phyloP scores from a whole-genome alignment of 2,329 filamentous ascomycete species.

The Pseudopithomyces chartarum region DNA sequence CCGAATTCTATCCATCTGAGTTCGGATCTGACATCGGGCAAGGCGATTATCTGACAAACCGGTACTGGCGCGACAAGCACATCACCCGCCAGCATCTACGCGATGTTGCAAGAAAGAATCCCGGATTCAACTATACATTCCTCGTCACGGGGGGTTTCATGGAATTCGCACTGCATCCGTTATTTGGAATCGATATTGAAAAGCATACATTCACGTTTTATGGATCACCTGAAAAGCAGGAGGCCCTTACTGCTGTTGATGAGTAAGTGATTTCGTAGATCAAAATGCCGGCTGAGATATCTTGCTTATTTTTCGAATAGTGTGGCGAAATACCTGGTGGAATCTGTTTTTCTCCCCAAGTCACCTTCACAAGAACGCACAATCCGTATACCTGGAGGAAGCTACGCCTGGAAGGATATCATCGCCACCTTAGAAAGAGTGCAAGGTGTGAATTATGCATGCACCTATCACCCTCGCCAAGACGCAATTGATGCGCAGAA shows the following conservation, averaged over 20 bases:
- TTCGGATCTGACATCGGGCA: conserved; percentile 16
- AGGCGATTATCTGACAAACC: conserved; percentile 15
- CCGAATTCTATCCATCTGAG: conserved; percentile 19
- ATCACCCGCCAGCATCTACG: conserved; percentile 16
- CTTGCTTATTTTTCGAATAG: conserved; percentile 13
- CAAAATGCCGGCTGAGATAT: conserved; percentile 10
- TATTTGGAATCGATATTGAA: conserved; percentile 16
- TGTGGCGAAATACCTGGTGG: conserved; percentile 13
- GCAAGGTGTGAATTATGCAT: conserved; percentile 12
- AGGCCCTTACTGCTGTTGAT: conserved; percentile 13
- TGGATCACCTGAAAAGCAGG: conserved; percentile 14
- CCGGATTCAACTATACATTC: conserved; percentile 14
- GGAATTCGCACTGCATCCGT: conserved; percentile 13
- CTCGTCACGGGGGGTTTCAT: conserved; percentile 12
- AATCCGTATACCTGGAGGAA: conserved; percentile 12
- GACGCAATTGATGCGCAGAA: conserved; percentile 12
- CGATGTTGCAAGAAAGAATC: conserved; percentile 10
- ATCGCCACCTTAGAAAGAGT: conserved; percentile 13
- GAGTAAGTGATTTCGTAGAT: conserved; percentile 15
- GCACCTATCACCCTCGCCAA: conserved; percentile 12
- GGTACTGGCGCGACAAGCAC: conserved; percentile 17
- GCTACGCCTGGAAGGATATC: conserved; percentile 13
- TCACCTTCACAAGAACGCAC: conserved; percentile 14
- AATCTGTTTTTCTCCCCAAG: conserved; percentile 15
- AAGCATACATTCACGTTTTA: conserved; percentile 18